Conservation (phyloP, 73 alveolate species). For the Tetrahymena malaccensis region DNA sequence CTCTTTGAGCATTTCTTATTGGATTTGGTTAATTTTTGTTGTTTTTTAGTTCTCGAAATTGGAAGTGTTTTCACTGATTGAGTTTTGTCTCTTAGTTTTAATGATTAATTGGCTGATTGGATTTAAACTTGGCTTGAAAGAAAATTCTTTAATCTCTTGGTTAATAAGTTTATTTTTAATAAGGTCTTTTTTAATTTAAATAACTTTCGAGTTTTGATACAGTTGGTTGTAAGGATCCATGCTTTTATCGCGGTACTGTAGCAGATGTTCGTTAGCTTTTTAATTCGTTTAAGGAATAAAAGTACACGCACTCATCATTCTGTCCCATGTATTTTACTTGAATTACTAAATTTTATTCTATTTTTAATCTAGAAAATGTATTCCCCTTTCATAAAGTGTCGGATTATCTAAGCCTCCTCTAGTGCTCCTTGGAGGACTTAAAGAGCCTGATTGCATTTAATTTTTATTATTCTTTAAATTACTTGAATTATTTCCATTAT, state of each 20-base stretch:
- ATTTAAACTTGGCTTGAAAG: not conserved
- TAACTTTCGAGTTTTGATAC: not conserved
- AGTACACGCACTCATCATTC: not conserved
- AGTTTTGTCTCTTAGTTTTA: not conserved
- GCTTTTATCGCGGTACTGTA: not conserved
- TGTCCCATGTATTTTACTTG: not conserved
- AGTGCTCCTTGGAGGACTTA: not conserved
- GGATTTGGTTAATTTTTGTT: not conserved
- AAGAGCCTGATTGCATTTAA: not conserved
- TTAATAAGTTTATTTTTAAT: not conserved
- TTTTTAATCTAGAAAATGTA: not conserved
- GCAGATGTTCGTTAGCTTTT: not conserved
- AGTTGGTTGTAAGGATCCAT: not conserved
- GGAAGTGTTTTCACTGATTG: not conserved
- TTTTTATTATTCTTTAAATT: not conserved
- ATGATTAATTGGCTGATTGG: not conserved
- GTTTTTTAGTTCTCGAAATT: not conserved
- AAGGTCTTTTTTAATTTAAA: not conserved
- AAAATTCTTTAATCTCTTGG: not conserved
- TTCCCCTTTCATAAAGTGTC: not conserved
- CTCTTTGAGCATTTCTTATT: not conserved
- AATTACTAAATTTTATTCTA: not conserved
- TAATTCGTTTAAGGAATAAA: not conserved
- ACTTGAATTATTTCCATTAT: not conserved
- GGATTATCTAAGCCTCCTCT: not conserved